Evolutionary conservation across 768 basidiomycete genomes (phyloP).

Genomic region (Lactarius hatsudake): DNA sequence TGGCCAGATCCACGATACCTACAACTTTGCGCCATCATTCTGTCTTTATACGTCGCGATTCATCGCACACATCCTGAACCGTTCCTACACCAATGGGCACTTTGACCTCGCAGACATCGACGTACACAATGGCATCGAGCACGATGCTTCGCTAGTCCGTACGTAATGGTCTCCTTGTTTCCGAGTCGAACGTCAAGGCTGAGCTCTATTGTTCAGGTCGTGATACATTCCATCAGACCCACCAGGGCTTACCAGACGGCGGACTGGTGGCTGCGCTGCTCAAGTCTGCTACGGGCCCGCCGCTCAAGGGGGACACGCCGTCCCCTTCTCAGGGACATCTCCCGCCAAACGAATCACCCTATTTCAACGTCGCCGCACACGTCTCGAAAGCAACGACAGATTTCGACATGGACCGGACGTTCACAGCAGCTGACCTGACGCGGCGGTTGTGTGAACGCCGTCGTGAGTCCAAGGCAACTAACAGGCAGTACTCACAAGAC

Average conservation of each 20-base stretch:
- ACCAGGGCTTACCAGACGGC: slow-evolving; percentile 54
- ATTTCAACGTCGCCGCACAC: slow-evolving; percentile 12
- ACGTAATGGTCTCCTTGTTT: slow-evolving; percentile 29
- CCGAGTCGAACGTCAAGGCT: not conserved
- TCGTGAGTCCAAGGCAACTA: slow-evolving; percentile 48
- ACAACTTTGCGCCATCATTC: slow-evolving; percentile 70
- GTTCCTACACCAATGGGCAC: slow-evolving; percentile 52
- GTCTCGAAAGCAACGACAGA: slow-evolving; percentile 7
- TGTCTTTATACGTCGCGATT: slow-evolving; percentile 62
- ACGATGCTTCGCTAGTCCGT: slow-evolving; percentile 64
- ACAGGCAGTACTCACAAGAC: slow-evolving; percentile 54
- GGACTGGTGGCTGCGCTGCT: slow-evolving; percentile 54
- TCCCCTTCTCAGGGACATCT: not conserved
- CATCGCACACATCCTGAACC: slow-evolving; percentile 56
- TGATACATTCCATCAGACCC: slow-evolving; percentile 44
- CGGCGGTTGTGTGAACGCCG: slow-evolving; percentile 58
- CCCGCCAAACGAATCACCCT: slow-evolving; percentile 15
- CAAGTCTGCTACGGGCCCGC: slow-evolving; percentile 56
- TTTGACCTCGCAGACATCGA: slow-evolving; percentile 67
- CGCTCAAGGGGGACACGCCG: slow-evolving; percentile 23
- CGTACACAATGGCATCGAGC: slow-evolving; percentile 74
- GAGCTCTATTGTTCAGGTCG: slow-evolving; percentile 42
- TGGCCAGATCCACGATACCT: slow-evolving; percentile 49
- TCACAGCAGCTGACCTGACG: slow-evolving; percentile 61
- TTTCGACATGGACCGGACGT: slow-evolving; percentile 30